Evolutionary conservation across 2,329 filamentous ascomycete genomes (phyloP).

Genomic region (Neonectria hederae): DNA sequence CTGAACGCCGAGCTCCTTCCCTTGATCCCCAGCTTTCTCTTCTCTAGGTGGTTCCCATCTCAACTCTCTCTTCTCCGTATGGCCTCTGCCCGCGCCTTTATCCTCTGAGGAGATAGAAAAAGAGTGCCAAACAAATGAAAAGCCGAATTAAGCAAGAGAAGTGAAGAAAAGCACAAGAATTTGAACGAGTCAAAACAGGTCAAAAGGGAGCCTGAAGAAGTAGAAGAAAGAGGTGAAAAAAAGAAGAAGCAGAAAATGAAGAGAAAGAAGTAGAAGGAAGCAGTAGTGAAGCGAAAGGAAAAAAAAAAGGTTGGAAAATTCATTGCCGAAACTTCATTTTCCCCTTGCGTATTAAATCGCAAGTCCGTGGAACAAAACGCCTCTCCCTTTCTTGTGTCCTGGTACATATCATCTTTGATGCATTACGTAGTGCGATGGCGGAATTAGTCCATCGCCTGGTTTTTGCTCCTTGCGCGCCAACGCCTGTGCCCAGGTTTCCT

Average conservation of each 20-base stretch:
- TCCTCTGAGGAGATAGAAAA: constrained; percentile 12
- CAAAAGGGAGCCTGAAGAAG: constrained; percentile 26
- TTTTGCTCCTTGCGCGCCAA: constrained; percentile 29
- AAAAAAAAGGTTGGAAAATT: constrained; percentile 26
- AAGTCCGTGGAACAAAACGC: constrained; percentile 40
- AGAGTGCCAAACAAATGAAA: constrained; percentile 35
- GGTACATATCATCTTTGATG: constrained; percentile 39
- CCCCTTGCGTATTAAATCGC: constrained; percentile 32
- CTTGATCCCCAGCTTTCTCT: constrained; percentile 17
- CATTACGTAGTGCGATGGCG: constrained; percentile 33
- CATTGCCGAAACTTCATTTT: constrained; percentile 25
- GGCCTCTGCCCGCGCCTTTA: constrained; percentile 14
- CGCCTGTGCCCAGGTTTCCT: constrained; percentile 21
- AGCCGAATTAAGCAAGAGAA: constrained; percentile 24
- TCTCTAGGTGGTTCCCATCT: constrained; percentile 16
- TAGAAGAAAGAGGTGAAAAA: constrained; percentile 16
- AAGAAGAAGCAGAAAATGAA: constrained; percentile 19
- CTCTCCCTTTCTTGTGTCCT: constrained; percentile 36
- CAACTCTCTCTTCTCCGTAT: constrained; percentile 19
- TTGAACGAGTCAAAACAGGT: constrained; percentile 33
- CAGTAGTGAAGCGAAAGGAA: constrained; percentile 20
- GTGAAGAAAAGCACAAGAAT: constrained; percentile 30
- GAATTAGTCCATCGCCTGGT: constrained; percentile 24
- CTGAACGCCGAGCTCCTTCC: constrained; percentile 42
- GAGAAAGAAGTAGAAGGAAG: constrained; percentile 28